A percentile compares a stretch with the other conserved stretches of the same genome.
Evolutionary conservation across 164 flowering plant species (phyloP).

Genomic region (Magnolia officinalis): DNA sequence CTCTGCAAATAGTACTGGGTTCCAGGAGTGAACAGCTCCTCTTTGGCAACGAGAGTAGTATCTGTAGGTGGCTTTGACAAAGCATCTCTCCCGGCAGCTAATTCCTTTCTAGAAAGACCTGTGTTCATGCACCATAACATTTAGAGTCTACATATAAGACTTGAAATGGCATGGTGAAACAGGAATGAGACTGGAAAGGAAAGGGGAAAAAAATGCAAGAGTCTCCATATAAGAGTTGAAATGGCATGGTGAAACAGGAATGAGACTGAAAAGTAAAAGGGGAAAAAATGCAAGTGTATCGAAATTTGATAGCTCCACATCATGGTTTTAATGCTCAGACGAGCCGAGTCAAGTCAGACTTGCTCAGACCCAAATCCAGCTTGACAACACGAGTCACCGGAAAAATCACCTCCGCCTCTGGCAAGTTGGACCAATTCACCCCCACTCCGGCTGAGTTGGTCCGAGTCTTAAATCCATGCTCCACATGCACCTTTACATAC

Average conservation of each 20-base stretch:
- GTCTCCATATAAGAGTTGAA: background rate
- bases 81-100: constrained; percentile 11
- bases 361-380: too few species aligned
- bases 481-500: too few species aligned
- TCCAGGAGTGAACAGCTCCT: constrained; percentile 57
- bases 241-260: background rate
- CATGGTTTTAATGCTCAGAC: too few species aligned
- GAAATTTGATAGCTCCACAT: too few species aligned
- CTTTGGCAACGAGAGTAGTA: constrained; percentile 16
- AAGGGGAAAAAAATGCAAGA: background rate
- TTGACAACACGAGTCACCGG: too few species aligned
- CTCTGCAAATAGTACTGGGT: constrained; percentile 39
- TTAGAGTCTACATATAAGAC: background rate
- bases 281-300: too few species aligned
- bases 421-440: too few species aligned
- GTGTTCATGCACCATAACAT: constrained; percentile 10
- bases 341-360: too few species aligned
- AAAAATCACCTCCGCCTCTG: too few species aligned
- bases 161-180: background rate
- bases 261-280: background rate
- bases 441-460: too few species aligned
- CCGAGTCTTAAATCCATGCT: too few species aligned
- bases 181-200: background rate
- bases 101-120: constrained; percentile 29
- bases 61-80: constrained; percentile 11